Percentiles rank a stretch among this genome's conserved stretches.
Conservation (phyloP, 805 yeast genomes). For the Ogataea allantospora region DNA sequence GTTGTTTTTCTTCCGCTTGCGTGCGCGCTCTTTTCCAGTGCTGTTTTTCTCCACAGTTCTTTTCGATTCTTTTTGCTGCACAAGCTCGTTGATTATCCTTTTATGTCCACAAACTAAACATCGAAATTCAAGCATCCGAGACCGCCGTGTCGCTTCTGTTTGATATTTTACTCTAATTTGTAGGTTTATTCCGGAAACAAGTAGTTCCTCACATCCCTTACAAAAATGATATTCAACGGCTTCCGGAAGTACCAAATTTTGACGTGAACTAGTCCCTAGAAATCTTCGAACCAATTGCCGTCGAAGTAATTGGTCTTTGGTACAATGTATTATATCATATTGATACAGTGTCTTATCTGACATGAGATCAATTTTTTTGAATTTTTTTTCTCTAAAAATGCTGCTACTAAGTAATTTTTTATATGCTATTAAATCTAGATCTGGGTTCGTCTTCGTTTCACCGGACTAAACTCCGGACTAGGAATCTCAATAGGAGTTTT, state of each 20-base stretch:
- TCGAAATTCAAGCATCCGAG: conserved; percentile 17
- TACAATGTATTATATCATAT: conserved; percentile 21
- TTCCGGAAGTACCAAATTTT: conserved; percentile 20
- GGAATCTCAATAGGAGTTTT: conserved; percentile 2
- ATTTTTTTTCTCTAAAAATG: background rate
- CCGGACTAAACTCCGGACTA: conserved; percentile 12
- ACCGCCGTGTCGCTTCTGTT: conserved; percentile 2
- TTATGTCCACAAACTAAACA: conserved; percentile 23
- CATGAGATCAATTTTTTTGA: conserved; percentile 4
- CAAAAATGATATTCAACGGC: conserved; percentile 15
- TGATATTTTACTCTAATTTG: conserved; percentile 14
- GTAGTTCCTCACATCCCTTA: conserved; percentile 16
- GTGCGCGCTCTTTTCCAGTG: conserved; percentile 19
- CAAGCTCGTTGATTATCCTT: conserved; percentile 1
- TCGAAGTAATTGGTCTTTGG: conserved; percentile 13
- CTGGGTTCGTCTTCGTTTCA: conserved; percentile 4
- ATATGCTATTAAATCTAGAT: background rate
- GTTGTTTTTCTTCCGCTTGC: conserved; percentile 29
- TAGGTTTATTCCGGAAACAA: conserved; percentile 23
- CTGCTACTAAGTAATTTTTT: background rate
- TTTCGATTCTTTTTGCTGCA: conserved; percentile 6
- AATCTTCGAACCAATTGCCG: conserved; percentile 19
- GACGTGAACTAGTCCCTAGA: conserved; percentile 10
- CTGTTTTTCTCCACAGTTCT: conserved; percentile 3
- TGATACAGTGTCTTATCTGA: conserved; percentile 16